Conservation (phyloP, 257 asterid genomes). For the Nicotiana obtusifolia region DNA sequence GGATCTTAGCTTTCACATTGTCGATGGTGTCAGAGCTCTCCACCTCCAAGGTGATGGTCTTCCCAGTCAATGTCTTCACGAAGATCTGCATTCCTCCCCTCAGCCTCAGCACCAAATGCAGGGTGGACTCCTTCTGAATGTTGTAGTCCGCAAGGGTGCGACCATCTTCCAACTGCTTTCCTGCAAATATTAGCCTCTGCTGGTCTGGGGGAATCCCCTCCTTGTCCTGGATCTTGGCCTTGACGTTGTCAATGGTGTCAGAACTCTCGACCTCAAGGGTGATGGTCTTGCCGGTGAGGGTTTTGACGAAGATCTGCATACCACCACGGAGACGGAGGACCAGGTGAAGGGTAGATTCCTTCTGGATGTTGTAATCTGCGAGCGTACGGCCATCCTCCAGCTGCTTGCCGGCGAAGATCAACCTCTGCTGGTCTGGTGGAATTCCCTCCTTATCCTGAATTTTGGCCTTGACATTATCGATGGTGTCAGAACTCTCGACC, state of each 20-base stretch:
- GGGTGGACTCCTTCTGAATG: conserved; percentile 55
- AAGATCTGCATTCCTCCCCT: conserved; percentile 59
- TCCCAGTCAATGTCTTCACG: conserved; percentile 44
- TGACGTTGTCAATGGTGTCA: conserved; percentile 63
- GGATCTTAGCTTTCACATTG: conserved; percentile 49
- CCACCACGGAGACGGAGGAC: conserved; percentile 68
- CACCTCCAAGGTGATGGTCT: conserved; percentile 51
- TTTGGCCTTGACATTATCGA: conserved; percentile 41
- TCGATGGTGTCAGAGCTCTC: conserved; percentile 51
- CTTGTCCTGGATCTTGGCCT: conserved; percentile 70
- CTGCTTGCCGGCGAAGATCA: conserved; percentile 66
- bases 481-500: conserved; percentile 47
- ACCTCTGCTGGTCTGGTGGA: conserved; percentile 79
- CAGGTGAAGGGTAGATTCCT: conserved; percentile 58
- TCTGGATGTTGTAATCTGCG: conserved; percentile 67
- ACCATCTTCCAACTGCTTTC: conserved; percentile 68
- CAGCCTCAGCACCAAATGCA: conserved; percentile 47
- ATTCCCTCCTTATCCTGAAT: conserved; percentile 67
- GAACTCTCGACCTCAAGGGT: conserved; percentile 70
- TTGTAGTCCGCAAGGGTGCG: conserved; percentile 61
- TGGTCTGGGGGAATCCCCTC: conserved; percentile 84
- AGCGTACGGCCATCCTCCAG: conserved; percentile 64
- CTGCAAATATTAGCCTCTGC: conserved; percentile 74
- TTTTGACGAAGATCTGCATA: conserved; percentile 69
- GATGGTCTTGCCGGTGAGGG: conserved; percentile 63